Conservation (phyloP, 2,329 filamentous ascomycete species). For the Microsporum canis region DNA sequence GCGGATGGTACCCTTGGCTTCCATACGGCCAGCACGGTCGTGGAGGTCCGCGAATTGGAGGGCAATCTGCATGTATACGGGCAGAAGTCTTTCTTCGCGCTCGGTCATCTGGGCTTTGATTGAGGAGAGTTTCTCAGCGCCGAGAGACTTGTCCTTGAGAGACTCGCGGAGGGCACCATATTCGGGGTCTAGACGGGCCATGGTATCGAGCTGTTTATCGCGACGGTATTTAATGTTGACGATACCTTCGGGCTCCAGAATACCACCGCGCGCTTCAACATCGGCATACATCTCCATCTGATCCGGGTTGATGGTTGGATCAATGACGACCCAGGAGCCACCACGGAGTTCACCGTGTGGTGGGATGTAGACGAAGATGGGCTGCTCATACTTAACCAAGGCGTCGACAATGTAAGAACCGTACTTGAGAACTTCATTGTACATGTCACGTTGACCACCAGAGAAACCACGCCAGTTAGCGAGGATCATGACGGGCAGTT, state of each 20-base stretch:
- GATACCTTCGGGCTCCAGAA: conserved; percentile 95
- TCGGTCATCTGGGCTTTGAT: conserved; percentile 75
- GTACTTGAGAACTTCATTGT: conserved; percentile 99
- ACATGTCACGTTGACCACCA: conserved; percentile 98
- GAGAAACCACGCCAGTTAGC: conserved; percentile 99
- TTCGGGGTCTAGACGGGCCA: conserved; percentile 78
- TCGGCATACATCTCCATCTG: conserved; percentile 99
- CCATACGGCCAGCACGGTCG: conserved; percentile 93
- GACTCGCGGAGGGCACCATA: conserved; percentile 78
- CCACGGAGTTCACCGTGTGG: conserved; percentile 93
- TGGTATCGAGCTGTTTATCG: conserved; percentile 93
- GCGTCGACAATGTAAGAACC: conserved; percentile 98
- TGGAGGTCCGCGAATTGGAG: conserved; percentile 95
- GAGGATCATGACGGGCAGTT: conserved; percentile 95
- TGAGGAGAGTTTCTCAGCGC: conserved; percentile 60
- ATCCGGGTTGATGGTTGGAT: conserved; percentile 92
- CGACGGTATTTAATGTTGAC: conserved; percentile 97
- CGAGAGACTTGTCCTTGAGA: conserved; percentile 55
- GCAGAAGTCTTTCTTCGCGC: conserved; percentile 79
- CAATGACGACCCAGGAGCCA: conserved; percentile 98
- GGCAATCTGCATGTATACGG: conserved; percentile 91
- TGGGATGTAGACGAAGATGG: conserved; percentile 97
- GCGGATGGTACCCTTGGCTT: conserved; percentile 92
- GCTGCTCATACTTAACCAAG: conserved; percentile 96
- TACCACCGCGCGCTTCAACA: conserved; percentile 85